Evolutionary conservation across 176 grass and related monocot genomes (phyloP).

Genomic region (Thalia dealbata): DNA sequence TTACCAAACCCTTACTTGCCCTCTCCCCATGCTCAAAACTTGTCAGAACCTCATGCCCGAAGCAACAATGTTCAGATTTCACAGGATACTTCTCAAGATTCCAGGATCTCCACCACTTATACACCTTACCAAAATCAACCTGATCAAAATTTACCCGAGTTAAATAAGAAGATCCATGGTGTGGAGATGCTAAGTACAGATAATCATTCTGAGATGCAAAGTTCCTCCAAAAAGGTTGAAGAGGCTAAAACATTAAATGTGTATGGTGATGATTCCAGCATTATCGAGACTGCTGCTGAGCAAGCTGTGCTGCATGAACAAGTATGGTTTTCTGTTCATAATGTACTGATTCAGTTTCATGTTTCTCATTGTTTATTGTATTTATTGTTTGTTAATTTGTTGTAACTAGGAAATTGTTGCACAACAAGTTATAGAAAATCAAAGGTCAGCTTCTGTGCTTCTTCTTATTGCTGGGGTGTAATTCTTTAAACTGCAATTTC

Average conservation of each 20-base stretch:
- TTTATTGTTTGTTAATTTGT: constrained; percentile 26
- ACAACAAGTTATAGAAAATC: constrained; percentile 76
- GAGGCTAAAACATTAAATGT: not conserved
- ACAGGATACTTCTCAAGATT: not conserved
- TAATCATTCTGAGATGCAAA: not conserved
- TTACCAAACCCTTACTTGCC: constrained; percentile 17
- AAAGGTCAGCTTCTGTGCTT: constrained; percentile 46
- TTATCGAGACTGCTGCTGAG: constrained; percentile 59
- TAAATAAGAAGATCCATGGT: not conserved
- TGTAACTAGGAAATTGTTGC: constrained; percentile 73
- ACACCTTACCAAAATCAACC: not conserved
- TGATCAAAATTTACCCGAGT: not conserved
- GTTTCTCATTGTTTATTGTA: constrained; percentile 20
- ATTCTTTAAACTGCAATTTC: not conserved
- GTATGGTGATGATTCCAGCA: constrained; percentile 15
- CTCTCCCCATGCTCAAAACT: constrained; percentile 17
- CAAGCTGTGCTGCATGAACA: constrained; percentile 71
- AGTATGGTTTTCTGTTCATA: constrained; percentile 33
- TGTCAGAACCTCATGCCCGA: not conserved
- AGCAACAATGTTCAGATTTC: not conserved
- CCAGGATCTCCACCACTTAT: not conserved
- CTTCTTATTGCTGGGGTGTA: not conserved
- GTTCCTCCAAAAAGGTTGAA: constrained; percentile 1
- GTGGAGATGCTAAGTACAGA: not conserved
- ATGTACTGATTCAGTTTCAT: constrained; percentile 12